Evolutionary conservation across 768 basidiomycete genomes (phyloP).

Genomic region (Cubamyces sp.): DNA sequence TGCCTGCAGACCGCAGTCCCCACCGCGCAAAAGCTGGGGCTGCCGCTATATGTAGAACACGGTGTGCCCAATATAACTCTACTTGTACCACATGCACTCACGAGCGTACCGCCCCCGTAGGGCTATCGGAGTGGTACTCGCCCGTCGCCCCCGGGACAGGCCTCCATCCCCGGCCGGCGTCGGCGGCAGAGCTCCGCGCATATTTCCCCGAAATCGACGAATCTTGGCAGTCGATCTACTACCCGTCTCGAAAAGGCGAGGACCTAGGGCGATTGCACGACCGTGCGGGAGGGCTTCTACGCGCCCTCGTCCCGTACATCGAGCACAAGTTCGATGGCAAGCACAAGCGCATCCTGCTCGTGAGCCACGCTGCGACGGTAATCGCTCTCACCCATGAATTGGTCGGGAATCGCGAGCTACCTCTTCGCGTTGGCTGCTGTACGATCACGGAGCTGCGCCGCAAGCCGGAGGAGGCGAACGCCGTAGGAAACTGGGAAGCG

Average conservation of each 20-base stretch:
- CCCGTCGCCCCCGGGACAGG: slow-evolving; percentile 68
- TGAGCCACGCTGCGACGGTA: slow-evolving; percentile 77
- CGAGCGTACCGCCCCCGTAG: slow-evolving; percentile 37
- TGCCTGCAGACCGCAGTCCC: slow-evolving; percentile 83
- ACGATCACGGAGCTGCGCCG: slow-evolving; percentile 62
- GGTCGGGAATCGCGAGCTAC: slow-evolving; percentile 52
- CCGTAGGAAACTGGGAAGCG: slow-evolving; percentile 52
- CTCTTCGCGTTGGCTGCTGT: slow-evolving; percentile 75
- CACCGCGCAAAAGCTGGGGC: slow-evolving; percentile 55
- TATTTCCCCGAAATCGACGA: slow-evolving; percentile 67
- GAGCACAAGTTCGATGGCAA: slow-evolving; percentile 47
- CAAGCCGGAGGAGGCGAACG: slow-evolving; percentile 31
- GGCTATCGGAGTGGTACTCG: slow-evolving; percentile 80
- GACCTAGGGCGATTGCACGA: slow-evolving; percentile 62
- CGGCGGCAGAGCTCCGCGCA: slow-evolving; percentile 53
- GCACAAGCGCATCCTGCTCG: slow-evolving; percentile 59
- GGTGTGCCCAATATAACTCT: slow-evolving; percentile 44
- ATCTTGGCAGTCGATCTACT: slow-evolving; percentile 66
- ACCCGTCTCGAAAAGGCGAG: slow-evolving; percentile 77
- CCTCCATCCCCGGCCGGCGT: slow-evolving; percentile 73
- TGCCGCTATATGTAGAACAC: slow-evolving; percentile 82
- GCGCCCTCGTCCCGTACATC: slow-evolving; percentile 53
- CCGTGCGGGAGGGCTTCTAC: slow-evolving; percentile 57
- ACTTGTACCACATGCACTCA: neutral
- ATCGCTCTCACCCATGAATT: slow-evolving; percentile 69